These are phyloP conservation scores for Botryosphaeria dothidea DNA, from an alignment of 2,329 filamentous ascomycete species.

Conservation along the genomic window DNA sequence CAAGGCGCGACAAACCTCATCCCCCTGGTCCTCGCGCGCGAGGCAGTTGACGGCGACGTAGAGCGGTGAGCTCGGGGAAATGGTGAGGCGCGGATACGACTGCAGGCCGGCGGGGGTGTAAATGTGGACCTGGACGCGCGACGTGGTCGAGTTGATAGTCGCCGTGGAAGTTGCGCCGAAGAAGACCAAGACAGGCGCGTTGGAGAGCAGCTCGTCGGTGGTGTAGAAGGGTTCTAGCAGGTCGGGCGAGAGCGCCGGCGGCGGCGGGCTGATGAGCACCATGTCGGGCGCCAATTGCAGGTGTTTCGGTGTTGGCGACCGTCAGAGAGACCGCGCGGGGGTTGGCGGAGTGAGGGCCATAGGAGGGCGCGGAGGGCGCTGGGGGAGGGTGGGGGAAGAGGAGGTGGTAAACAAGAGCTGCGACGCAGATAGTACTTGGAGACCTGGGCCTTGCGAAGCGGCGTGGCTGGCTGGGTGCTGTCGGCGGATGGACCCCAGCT, in stretches of 20 bases:
- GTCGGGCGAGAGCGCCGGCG: slow-evolving; percentile 74
- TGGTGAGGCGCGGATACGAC: slow-evolving; percentile 86
- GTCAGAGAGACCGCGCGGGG: slow-evolving; percentile 15
- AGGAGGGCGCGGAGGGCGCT: slow-evolving; percentile 14
- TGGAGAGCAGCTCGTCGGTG: slow-evolving; percentile 78
- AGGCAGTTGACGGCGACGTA: slow-evolving; percentile 89
- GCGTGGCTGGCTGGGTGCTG: slow-evolving; percentile 10
- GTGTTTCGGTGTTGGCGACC: slow-evolving; percentile 11
- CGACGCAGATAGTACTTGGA: slow-evolving; percentile 6
- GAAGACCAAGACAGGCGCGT: slow-evolving; percentile 84
- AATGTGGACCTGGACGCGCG: slow-evolving; percentile 91
- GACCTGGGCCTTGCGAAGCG: background rate
- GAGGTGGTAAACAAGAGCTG: slow-evolving; percentile 12
- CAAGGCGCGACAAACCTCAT: slow-evolving; percentile 86
- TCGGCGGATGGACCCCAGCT: slow-evolving; percentile 19
- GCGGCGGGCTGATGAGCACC: slow-evolving; percentile 78
- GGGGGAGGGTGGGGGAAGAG: slow-evolving; percentile 4
- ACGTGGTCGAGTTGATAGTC: slow-evolving; percentile 75
- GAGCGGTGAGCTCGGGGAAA: slow-evolving; percentile 88
- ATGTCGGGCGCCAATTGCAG: slow-evolving; percentile 53
- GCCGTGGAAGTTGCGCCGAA: slow-evolving; percentile 75
- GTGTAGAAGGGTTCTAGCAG: slow-evolving; percentile 86
- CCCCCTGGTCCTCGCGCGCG: slow-evolving; percentile 90
- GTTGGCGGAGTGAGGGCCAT: slow-evolving; percentile 2
- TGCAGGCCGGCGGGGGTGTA: slow-evolving; percentile 86